A percentile compares a stretch with the other conserved stretches of the same genome.
phyloP scores from a whole-genome alignment of 176 grass and related monocot species.

The Lolium multiflorum region DNA sequence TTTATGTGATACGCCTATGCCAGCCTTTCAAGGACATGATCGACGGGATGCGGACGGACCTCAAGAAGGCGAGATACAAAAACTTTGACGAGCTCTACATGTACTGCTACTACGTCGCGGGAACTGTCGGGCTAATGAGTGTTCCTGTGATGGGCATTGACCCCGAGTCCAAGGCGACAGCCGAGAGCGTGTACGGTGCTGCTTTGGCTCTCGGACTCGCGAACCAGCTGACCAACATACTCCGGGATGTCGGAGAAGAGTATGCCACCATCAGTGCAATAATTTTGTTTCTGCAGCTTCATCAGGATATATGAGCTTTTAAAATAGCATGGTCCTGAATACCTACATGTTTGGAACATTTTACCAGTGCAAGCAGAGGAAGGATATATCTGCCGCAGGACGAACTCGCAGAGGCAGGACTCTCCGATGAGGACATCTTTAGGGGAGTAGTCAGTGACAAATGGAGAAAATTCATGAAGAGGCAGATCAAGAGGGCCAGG shows the following conservation, averaged over 20 bases:
- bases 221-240: conserved; percentile 92
- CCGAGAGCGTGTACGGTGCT: conserved; percentile 75
- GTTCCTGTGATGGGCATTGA: conserved; percentile 96
- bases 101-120: conserved; percentile 96
- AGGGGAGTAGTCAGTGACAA: conserved; percentile 60
- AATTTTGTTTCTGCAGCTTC: background rate
- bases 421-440: conserved; percentile 90
- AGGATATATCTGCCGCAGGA: conserved; percentile 90
- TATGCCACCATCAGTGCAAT: conserved; percentile 30
- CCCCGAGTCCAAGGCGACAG: conserved; percentile 71
- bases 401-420: conserved; percentile 71
- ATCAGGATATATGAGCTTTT: background rate
- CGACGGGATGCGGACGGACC: conserved; percentile 89
- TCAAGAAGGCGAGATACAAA: conserved; percentile 76
- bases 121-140: conserved; percentile 87
- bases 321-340: background rate
- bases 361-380: conserved; percentile 67
- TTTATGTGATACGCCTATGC: background rate
- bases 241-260: conserved; percentile 95
- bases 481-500: conserved; percentile 84
- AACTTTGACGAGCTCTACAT: conserved; percentile 96
- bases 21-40: conserved; percentile 98
- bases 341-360: background rate
- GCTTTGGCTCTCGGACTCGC: conserved; percentile 82
- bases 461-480: conserved; percentile 95